Conservation (phyloP, 306 rosid species). For the Vigna hirtella region DNA sequence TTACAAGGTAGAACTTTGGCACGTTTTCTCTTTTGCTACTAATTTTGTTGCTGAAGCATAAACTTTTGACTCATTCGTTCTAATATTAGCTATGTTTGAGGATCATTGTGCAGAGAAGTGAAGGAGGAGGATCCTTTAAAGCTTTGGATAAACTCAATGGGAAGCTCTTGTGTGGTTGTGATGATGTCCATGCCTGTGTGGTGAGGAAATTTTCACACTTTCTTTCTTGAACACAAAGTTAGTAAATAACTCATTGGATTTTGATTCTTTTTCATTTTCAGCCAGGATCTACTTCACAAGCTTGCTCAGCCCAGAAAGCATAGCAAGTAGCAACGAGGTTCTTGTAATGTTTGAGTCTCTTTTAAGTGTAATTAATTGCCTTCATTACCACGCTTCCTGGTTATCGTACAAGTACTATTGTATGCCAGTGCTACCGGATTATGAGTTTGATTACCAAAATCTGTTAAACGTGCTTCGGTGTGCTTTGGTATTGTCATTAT, state of each 20-base stretch:
- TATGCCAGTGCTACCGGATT: background rate
- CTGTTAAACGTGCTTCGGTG: no score
- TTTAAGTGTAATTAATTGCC: background rate
- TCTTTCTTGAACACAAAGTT: no score
- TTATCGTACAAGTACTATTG: background rate
- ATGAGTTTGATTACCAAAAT: no score
- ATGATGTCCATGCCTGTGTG: slow-evolving; percentile 66
- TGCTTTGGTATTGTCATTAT: no score
- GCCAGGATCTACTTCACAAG: slow-evolving; percentile 56
- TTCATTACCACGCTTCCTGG: background rate
- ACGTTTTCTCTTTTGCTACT: background rate
- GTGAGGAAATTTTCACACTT: slow-evolving; percentile 44
- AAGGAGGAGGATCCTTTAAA: slow-evolving; percentile 78
- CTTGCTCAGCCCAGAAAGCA: slow-evolving; percentile 46
- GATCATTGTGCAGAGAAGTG: slow-evolving; percentile 65
- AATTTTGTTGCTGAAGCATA: background rate
- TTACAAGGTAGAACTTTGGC: slow-evolving; percentile 59
- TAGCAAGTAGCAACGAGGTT: background rate
- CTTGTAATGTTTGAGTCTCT: background rate
- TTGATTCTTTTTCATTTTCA: slow-evolving; percentile 42
- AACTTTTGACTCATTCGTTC: background rate
- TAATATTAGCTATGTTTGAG: background rate
- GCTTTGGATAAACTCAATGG: slow-evolving; percentile 75
- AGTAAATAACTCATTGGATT: no score
- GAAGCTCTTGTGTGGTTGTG: slow-evolving; percentile 66